Conservation (phyloP, 2,329 filamentous ascomycete genomes). For the Nigrograna mackinnonii region DNA sequence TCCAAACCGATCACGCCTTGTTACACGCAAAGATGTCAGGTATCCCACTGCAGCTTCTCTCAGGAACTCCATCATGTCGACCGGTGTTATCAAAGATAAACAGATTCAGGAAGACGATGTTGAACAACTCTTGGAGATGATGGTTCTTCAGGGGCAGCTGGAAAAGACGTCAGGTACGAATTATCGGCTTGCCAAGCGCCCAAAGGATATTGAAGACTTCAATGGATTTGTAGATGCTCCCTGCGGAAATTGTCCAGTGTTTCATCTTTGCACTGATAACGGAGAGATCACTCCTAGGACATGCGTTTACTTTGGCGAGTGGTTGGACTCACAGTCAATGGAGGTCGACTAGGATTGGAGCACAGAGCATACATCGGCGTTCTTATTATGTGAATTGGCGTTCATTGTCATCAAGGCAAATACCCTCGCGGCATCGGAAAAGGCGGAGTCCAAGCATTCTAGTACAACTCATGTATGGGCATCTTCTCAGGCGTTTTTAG, state of each 20-base stretch:
- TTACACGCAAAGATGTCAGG: slow-evolving; percentile 68
- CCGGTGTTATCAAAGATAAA: slow-evolving; percentile 73
- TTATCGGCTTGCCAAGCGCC: slow-evolving; percentile 51
- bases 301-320: slow-evolving; percentile 89
- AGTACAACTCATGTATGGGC: too few species aligned
- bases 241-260: slow-evolving; percentile 90
- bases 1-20: slow-evolving; percentile 21
- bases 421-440: too few species aligned
- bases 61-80: slow-evolving; percentile 71
- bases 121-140: slow-evolving; percentile 81
- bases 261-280: slow-evolving; percentile 87
- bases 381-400: too few species aligned
- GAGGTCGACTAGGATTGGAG: too few species aligned
- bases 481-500: too few species aligned
- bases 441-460: too few species aligned
- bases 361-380: too few species aligned
- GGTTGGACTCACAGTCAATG: slow-evolving; percentile 61
- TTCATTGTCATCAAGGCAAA: too few species aligned
- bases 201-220: slow-evolving; percentile 49
- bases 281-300: slow-evolving; percentile 87
- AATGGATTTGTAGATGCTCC: slow-evolving; percentile 88
- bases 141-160: slow-evolving; percentile 85
- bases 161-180: slow-evolving; percentile 61
- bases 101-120: slow-evolving; percentile 70
- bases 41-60: slow-evolving; percentile 85